Conservation (phyloP, 1,284 basidiomycete genomes). For the Apiotrichum gamsii region DNA sequence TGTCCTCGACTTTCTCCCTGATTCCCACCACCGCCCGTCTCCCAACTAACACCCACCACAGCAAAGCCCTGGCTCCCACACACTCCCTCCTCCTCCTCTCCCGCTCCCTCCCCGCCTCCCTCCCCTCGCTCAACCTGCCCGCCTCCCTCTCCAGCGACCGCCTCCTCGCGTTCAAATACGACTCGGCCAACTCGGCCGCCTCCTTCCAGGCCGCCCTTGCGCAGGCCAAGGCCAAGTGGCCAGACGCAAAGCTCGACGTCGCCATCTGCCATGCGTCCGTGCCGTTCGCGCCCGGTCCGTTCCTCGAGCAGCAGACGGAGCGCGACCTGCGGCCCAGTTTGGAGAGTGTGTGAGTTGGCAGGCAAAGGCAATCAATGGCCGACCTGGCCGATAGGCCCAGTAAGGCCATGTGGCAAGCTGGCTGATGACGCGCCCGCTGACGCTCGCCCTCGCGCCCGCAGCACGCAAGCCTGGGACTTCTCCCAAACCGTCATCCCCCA, state of each 20-base stretch:
- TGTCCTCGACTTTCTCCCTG: too few relatives aligned
- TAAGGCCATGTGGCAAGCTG: too few relatives aligned
- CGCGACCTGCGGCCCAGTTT: constrained; percentile 28
- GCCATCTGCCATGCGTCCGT: constrained; percentile 39
- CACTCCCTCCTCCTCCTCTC: constrained; percentile 43
- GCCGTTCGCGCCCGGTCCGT: constrained; percentile 25
- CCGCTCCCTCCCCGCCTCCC: constrained; percentile 36
- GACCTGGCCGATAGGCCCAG: too few relatives aligned
- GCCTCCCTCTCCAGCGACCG: constrained; percentile 21
- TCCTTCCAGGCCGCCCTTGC: constrained; percentile 30
- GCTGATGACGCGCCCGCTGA: too few relatives aligned
- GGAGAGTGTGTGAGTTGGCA: constrained; percentile 29
- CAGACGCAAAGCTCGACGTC: constrained; percentile 32
- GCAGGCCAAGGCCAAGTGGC: constrained; percentile 31
- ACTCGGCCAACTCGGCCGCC: constrained; percentile 17
- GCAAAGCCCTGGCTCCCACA: constrained; percentile 31
- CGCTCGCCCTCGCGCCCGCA: not conserved
- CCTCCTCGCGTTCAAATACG: constrained; percentile 26
- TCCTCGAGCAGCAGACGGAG: constrained; percentile 32
- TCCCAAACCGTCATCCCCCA: constrained; percentile 33
- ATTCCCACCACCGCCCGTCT: not conserved
- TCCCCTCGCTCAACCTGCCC: constrained; percentile 25
- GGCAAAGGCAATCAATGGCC: too few relatives aligned
- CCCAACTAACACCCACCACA: constrained; percentile 6
- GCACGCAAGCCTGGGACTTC: constrained; percentile 32